A percentile compares a stretch with the other conserved stretches of the same genome.
Conservation (phyloP, 495 filamentous ascomycete genomes). For the Talaromyces borbonicus region DNA sequence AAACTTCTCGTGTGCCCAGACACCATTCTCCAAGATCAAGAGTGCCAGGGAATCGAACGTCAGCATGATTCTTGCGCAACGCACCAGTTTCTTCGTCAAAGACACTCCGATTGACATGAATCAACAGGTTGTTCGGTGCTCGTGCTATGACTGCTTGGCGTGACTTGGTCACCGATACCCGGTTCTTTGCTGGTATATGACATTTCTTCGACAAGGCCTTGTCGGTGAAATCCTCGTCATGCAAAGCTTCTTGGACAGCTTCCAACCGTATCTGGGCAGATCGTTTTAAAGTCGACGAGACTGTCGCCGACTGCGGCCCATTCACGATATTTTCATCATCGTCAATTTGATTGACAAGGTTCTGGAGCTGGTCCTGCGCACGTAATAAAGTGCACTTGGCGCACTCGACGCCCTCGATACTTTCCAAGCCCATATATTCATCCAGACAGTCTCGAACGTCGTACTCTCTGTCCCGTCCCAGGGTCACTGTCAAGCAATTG, state of each 20-base stretch:
- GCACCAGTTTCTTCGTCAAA: constrained; percentile 74
- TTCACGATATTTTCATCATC: constrained; percentile 16
- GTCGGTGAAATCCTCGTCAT: constrained; percentile 73
- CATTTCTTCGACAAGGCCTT: constrained; percentile 62
- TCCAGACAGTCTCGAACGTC: constrained; percentile 70
- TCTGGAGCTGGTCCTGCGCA: constrained; percentile 35
- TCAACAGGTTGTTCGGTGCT: constrained; percentile 63
- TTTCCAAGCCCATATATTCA: constrained; percentile 74
- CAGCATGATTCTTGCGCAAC: constrained; percentile 72
- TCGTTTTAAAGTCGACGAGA: constrained; percentile 22
- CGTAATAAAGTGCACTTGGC: constrained; percentile 75
- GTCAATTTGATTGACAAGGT: constrained; percentile 29
- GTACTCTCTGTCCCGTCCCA: constrained; percentile 47
- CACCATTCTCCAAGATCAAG: constrained; percentile 75
- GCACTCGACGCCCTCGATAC: constrained; percentile 82
- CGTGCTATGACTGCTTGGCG: constrained; percentile 78
- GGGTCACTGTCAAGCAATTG: constrained; percentile 82
- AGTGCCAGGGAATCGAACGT: constrained; percentile 59
- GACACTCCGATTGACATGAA: constrained; percentile 86
- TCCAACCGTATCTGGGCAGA: constrained; percentile 42
- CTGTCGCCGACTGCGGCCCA: constrained; percentile 14
- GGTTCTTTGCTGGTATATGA: constrained; percentile 56
- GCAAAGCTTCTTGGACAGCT: constrained; percentile 57
- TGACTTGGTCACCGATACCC: constrained; percentile 69
- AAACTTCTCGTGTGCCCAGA: constrained; percentile 42